Evolutionary conservation across 2,329 filamentous ascomycete species (phyloP).

Genomic region (Cladorrhinum sp.): DNA sequence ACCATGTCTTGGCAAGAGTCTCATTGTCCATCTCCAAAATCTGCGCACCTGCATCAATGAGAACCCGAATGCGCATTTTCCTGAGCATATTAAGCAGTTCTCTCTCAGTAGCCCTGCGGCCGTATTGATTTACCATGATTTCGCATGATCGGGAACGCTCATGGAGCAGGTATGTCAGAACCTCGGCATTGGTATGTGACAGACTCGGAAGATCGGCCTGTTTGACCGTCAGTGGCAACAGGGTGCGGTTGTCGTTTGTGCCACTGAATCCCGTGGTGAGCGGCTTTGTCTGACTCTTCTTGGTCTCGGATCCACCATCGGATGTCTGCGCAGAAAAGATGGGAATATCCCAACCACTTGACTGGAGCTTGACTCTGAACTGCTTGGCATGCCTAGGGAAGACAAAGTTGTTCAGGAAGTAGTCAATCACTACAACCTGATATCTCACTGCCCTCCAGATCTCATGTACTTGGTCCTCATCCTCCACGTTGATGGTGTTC

Average conservation of each 20-base stretch:
- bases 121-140: conserved; percentile 34
- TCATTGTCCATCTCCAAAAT: conserved; percentile 60
- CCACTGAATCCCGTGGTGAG: conserved; percentile 68
- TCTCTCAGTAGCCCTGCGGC: conserved; percentile 42
- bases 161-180: conserved; percentile 57
- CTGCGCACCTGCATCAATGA: conserved; percentile 64
- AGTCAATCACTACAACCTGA: conserved; percentile 52
- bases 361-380: conserved; percentile 60
- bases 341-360: conserved; percentile 67
- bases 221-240: conserved; percentile 59
- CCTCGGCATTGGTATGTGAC: conserved; percentile 60
- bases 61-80: conserved; percentile 42
- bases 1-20: conserved; percentile 49
- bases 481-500: conserved; percentile 58
- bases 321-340: conserved; percentile 31
- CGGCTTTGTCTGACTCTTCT: conserved; percentile 22
- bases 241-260: conserved; percentile 61
- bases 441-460: conserved; percentile 51
- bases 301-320: not conserved
- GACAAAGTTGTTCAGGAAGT: conserved; percentile 62
- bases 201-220: conserved; percentile 58
- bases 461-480: conserved; percentile 46
- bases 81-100: conserved; percentile 42
- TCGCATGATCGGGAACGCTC: conserved; percentile 50
- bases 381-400: conserved; percentile 65